Base-by-base conservation (phyloP, 2,329 filamentous ascomycete species). In the Microcyclosporella mali region DNA sequence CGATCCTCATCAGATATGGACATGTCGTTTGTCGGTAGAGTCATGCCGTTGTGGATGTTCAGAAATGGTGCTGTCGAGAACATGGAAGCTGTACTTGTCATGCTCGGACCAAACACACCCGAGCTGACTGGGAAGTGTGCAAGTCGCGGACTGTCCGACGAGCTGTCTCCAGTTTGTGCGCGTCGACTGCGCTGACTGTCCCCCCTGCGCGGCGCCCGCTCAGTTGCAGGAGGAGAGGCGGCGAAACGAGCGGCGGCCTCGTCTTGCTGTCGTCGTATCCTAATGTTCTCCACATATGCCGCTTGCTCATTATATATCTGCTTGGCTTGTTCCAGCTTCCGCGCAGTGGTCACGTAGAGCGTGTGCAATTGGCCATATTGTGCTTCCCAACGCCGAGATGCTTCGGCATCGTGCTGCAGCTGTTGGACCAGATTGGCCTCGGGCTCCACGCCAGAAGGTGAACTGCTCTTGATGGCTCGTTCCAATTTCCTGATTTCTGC, bases 401-500 rank as follows among this genome's bases (percentile, higher is more conserved):
- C 66, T 45, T 73, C 70, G 6, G 61, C 65, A 19, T 61, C 59
- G 19, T 61, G 54, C 45, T 62, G 59, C 14, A 56, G 40, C 40
- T 62, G 58, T 34, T 62, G 59, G n/a, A 61, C 59, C 4, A 63
- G 47, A 36, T 49, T 64, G 32, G 47, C 46, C 36, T 62, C 59
- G 6, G 50, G 47, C 7, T 27, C 31, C 2, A 48, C 45, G 10
- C 46, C 50, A 15, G 51, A 47, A 2, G 62, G 58, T 2, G 78
- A 75, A 10, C 79, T 71, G 43, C 74, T 77, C 62, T 83, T 83
- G 37, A 61, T 53, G 4, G 45, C 80, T 70, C 51, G 83, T 60
- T 92, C 86, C 18, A 88, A 72, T 39, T 81, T 75, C 60, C 87
- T 86, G 51, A 90, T 78, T 51, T 83, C 78, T 17, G 71, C 70